Evolutionary conservation across 257 asterid species (phyloP).

Genomic region (Solanum neorickii): DNA sequence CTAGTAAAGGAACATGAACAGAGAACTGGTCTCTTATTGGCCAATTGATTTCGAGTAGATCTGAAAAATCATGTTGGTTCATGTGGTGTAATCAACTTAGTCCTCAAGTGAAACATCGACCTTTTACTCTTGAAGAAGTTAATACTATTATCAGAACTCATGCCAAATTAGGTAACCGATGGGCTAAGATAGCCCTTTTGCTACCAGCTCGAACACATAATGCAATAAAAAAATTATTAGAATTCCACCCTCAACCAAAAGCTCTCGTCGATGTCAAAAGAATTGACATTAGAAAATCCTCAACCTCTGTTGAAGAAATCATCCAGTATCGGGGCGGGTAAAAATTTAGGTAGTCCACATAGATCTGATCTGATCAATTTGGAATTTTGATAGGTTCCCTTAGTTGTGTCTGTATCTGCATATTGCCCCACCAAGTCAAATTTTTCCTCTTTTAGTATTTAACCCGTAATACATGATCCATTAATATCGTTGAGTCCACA

Average conservation of each 20-base stretch:
- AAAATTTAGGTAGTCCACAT: background rate
- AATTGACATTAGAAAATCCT: background rate
- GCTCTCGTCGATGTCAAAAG: background rate
- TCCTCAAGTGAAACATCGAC: background rate
- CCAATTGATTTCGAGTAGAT: background rate
- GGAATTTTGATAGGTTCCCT: background rate
- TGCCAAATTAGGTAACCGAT: background rate
- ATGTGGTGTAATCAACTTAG: background rate
- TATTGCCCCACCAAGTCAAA: background rate
- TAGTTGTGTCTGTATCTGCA: background rate
- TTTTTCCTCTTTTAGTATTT: background rate
- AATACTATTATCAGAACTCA: background rate
- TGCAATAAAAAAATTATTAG: background rate
- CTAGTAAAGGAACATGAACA: background rate
- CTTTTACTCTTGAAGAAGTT: background rate
- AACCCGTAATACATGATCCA: background rate
- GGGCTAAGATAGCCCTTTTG: background rate
- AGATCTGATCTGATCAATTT: background rate
- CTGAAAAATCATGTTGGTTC: background rate
- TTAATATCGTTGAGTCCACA: background rate
- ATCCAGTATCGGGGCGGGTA: background rate
- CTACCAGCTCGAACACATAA: background rate
- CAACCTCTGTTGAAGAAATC: background rate
- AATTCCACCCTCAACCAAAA: background rate
- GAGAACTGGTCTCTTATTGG: background rate